These are phyloP conservation scores for Hyaloperonospora arabidopsidis DNA, from an alignment of 352 stramenopile genomes.

Conservation along the genomic window DNA sequence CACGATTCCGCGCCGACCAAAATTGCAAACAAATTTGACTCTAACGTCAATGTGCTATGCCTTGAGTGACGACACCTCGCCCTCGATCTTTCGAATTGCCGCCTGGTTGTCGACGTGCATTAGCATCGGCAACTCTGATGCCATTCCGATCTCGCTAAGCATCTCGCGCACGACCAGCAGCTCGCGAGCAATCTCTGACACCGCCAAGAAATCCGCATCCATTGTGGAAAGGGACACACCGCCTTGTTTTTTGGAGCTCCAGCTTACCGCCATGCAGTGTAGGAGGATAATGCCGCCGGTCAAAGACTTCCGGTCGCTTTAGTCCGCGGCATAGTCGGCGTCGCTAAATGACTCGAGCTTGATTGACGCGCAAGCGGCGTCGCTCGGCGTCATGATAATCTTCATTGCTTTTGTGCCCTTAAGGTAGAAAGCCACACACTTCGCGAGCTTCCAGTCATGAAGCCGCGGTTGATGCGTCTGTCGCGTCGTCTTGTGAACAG, in stretches of 20 bases:
- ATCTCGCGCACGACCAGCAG: no score
- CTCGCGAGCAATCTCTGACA: no score
- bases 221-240: background rate
- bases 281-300: background rate
- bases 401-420: no score
- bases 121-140: background rate
- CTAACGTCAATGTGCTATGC: background rate
- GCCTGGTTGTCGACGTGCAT: background rate
- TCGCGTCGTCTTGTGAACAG: background rate
- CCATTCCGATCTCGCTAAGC: background rate
- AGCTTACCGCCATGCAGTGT: background rate
- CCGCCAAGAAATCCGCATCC: no score
- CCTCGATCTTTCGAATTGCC: background rate
- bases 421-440: constrained; percentile 1
- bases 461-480: background rate
- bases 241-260: background rate
- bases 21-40: background rate
- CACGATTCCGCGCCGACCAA: background rate
- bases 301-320: background rate
- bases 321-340: background rate
- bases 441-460: constrained; percentile 9
- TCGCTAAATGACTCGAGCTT: background rate
- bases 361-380: no score
- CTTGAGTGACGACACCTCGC: background rate
- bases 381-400: no score